A percentile compares a stretch with the other conserved stretches of the same genome.
phyloP scores from a whole-genome alignment of 345 rosid species.

The Eucalyptus cloeziana region DNA sequence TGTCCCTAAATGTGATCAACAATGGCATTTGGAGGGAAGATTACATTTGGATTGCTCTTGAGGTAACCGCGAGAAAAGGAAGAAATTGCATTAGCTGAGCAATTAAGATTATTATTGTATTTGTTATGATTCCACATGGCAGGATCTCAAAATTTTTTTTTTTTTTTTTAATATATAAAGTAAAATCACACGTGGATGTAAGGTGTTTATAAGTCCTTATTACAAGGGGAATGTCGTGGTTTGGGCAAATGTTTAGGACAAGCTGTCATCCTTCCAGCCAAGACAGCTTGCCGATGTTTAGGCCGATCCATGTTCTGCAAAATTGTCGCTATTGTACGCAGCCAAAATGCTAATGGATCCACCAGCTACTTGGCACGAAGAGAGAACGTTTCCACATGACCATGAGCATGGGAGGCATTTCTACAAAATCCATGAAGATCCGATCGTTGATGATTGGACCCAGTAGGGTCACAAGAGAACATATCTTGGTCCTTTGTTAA shows the following conservation, averaged over 20 bases:
- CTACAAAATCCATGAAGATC: background rate
- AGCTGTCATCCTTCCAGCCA: background rate
- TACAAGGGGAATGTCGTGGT: background rate
- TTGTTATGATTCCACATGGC: background rate
- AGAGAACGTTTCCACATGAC: background rate
- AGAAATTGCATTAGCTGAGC: background rate
- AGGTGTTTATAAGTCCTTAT: background rate
- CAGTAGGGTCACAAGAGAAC: background rate
- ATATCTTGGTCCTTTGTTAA: background rate
- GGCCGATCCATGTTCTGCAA: background rate
- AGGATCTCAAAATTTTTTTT: background rate
- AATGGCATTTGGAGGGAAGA: background rate
- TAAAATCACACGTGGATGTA: background rate
- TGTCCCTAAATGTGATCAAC: background rate
- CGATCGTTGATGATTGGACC: background rate
- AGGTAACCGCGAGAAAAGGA: background rate
- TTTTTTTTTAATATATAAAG: too few species aligned
- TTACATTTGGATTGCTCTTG: background rate
- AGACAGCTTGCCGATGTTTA: background rate
- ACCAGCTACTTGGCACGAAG: background rate
- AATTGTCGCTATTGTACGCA: background rate
- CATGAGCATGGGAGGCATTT: background rate
- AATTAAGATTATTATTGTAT: background rate
- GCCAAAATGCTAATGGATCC: background rate
- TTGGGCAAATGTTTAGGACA: background rate